Evolutionary conservation across 1,284 basidiomycete species (phyloP).

Genomic region (Trichosporon sp.): DNA sequence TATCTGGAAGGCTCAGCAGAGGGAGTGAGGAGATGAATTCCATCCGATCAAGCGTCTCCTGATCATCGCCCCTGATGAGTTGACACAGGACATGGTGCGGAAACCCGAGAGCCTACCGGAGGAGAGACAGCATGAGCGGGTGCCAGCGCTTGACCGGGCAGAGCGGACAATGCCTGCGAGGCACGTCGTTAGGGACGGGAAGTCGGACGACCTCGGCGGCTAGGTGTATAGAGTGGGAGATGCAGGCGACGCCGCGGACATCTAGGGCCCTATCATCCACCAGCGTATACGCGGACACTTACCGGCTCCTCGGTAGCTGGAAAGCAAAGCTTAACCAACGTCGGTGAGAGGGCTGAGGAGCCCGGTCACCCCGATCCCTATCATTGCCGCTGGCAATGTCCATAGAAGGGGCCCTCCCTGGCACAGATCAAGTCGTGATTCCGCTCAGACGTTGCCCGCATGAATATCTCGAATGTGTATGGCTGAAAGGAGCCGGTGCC

Average conservation of each 20-base stretch:
- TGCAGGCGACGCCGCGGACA: neutral
- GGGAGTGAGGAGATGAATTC: neutral
- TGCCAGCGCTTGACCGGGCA: too few relatives aligned
- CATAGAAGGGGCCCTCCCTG: neutral
- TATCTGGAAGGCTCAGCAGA: neutral
- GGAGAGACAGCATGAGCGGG: too few relatives aligned
- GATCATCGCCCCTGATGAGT: neutral
- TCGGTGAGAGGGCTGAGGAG: too few relatives aligned
- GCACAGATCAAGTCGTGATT: neutral
- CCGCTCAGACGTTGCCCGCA: neutral
- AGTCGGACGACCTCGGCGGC: neutral
- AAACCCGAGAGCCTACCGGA: neutral
- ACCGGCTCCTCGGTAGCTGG: too few relatives aligned
- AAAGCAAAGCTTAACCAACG: too few relatives aligned
- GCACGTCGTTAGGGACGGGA: too few relatives aligned
- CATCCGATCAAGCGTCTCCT: neutral
- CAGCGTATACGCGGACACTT: too few relatives aligned
- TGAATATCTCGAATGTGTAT: neutral
- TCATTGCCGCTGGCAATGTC: too few relatives aligned
- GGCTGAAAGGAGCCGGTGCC: too few relatives aligned
- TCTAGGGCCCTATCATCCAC: neutral
- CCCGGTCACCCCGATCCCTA: too few relatives aligned
- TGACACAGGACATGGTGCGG: neutral
- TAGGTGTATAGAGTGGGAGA: too few relatives aligned
- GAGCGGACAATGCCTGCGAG: too few relatives aligned